Conservation (phyloP, 495 filamentous ascomycete genomes). For the Pyrenula aspistea region DNA sequence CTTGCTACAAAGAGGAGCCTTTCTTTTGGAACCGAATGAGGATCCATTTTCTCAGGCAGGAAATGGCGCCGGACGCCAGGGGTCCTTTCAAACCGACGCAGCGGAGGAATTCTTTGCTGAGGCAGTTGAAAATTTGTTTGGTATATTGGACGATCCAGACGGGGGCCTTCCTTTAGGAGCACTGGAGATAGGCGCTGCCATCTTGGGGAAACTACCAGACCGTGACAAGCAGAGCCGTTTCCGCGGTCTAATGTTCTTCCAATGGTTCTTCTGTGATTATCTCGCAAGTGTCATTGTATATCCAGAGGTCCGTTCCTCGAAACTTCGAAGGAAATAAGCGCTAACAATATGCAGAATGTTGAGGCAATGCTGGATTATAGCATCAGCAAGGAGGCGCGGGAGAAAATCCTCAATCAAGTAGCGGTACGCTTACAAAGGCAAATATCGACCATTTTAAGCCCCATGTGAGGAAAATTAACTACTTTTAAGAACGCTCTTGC, state of each 20-base stretch:
- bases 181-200: constrained; percentile 68
- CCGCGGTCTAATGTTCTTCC: constrained; percentile 67
- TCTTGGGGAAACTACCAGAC: constrained; percentile 62
- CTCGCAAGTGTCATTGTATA: constrained; percentile 74
- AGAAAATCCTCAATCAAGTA: constrained; percentile 78
- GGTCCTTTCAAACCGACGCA: constrained; percentile 62
- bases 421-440: constrained; percentile 65
- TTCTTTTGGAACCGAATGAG: constrained; percentile 74
- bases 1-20: constrained; percentile 81
- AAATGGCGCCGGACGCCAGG: constrained; percentile 34
- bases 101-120: constrained; percentile 84
- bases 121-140: constrained; percentile 72
- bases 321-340: not conserved
- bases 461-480: constrained; percentile 23
- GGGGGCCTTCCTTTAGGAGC: constrained; percentile 78
- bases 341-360: constrained; percentile 40
- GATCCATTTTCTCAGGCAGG: constrained; percentile 12
- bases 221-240: constrained; percentile 58
- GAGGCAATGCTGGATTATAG: constrained; percentile 85
- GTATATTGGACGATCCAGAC: constrained; percentile 63
- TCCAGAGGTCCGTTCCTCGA: constrained; percentile 55
- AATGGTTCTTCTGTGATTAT: constrained; percentile 87
- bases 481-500: not conserved
- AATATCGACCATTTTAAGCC: constrained; percentile 39
- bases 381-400: constrained; percentile 77